These are phyloP conservation scores for Thuidium tamariscinum DNA, from an alignment of 225 moss, liverwort and hornwort species.

Conservation along the genomic window DNA sequence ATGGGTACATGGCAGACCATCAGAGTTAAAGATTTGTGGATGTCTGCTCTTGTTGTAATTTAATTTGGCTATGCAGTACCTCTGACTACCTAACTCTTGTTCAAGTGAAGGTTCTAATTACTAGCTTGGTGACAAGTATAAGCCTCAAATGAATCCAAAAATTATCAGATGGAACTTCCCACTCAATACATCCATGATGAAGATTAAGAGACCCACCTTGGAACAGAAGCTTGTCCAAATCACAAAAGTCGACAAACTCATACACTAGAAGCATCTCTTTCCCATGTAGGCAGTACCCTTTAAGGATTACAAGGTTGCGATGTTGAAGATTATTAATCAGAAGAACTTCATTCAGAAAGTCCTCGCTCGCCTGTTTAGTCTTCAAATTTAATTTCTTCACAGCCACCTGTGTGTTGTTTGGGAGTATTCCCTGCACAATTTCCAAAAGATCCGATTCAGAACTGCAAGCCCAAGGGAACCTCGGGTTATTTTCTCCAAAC, in stretches of 20 bases:
- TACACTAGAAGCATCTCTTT: conserved; percentile 33
- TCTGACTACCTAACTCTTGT: background rate
- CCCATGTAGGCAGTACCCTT: conserved; percentile 33
- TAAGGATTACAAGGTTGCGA: conserved; percentile 12
- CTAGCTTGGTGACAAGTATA: background rate
- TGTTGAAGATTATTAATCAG: conserved; percentile 27
- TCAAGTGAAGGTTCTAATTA: background rate
- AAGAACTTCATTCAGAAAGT: conserved; percentile 33
- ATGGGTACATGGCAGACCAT: background rate
- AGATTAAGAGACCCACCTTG: background rate
- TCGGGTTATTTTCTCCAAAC: no score
- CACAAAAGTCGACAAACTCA: conserved; percentile 22
- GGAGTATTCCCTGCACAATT: background rate
- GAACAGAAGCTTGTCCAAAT: conserved; percentile 36
- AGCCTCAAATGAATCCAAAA: background rate
- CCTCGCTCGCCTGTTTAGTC: conserved; percentile 3
- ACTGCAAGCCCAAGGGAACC: background rate
- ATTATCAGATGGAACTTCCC: background rate
- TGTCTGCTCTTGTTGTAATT: background rate
- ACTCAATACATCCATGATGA: background rate
- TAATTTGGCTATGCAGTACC: background rate
- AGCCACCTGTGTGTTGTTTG: background rate
- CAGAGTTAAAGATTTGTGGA: background rate
- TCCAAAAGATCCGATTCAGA: background rate
- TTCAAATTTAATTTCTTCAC: conserved; percentile 13